Evolutionary conservation across 75 land plant genomes (phyloP).

Genomic region (Picea sitchensis): DNA sequence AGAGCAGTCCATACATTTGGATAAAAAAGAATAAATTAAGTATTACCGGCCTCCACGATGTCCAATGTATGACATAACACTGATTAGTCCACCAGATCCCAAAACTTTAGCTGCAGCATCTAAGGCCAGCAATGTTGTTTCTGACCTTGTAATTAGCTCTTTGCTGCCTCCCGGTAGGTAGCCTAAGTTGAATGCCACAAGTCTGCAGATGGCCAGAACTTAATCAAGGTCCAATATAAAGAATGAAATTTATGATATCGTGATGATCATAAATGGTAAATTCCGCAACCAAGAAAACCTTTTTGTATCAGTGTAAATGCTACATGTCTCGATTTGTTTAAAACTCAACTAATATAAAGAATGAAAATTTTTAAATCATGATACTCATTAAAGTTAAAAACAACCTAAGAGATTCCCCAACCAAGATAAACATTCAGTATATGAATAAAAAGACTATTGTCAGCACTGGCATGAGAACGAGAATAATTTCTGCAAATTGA

Average conservation of each 20-base stretch:
- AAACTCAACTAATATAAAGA: too few species aligned
- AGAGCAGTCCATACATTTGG: not conserved
- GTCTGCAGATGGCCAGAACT: conserved; percentile 35
- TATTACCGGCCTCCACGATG: conserved; percentile 90
- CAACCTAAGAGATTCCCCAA: too few species aligned
- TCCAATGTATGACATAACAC: conserved; percentile 81
- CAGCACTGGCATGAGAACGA: not conserved
- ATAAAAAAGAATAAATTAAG: not conserved
- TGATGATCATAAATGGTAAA: not conserved
- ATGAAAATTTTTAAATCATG: too few species aligned
- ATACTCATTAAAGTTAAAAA: too few species aligned
- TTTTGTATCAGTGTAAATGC: not conserved
- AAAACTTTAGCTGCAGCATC: conserved; percentile 59
- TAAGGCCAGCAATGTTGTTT: conserved; percentile 68
- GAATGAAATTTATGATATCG: not conserved
- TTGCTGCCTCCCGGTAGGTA: conserved; percentile 95
- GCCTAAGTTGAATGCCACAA: conserved; percentile 93
- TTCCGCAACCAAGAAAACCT: not conserved
- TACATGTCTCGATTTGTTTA: too few species aligned
- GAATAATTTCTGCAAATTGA: not conserved
- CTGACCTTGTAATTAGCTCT: conserved; percentile 44
- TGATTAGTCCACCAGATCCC: conserved; percentile 72
- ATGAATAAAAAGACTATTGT: too few species aligned
- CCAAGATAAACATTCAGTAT: too few species aligned
- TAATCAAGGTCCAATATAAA: not conserved